Evolutionary conservation across 2,329 filamentous ascomycete species (phyloP), one percentile per base, ranked within the genome.

Genomic region (Penicillium sp.): DNA sequence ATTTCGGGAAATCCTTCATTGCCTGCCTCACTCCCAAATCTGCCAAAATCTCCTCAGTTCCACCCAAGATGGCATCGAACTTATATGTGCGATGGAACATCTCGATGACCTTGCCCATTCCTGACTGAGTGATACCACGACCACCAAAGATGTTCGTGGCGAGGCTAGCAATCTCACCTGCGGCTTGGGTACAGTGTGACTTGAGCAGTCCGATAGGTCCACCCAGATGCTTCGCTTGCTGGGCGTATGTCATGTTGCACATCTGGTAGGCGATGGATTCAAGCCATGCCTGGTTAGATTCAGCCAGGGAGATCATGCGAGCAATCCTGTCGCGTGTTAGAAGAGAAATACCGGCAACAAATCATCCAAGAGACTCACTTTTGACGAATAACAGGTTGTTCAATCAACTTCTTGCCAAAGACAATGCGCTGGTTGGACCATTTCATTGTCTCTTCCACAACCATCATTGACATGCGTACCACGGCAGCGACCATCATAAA

Each of bases 351-450:
- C 15, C 2, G 9, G 8, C 13, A 21, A 12, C 4, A 8, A 29
- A 46, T 46, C 7, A 4, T 45, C 1, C 3, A 27, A n/a, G 17
- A 40, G 25, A 73, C 79, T 70, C 72, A 88, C 86, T 95, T 95
- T 69, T 90, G 87, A 21, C 88, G 69, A 56, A 95, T 93, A 45
- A 91, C 89, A 25, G 91, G 89, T 70, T 95, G 90, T 69, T 91
- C 87, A 64, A 93, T 88, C 41, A 95, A 82, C 29, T 87, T 87
- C 80, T 93, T 93, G 71, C 86, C 86, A 71, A 94, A 94, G 63
- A 95, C 90, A 27, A 92, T 81, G 50, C 91, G 87, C 77, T 96
- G 92, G 78, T 94, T 91, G 33, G 87, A 82, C 91, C 92, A 96
- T 74, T 94, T 94, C 62, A 95, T 78, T 68, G 87, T 93, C 72